Evolutionary conservation across 1,284 basidiomycete genomes (phyloP), one percentile per base, ranked within the genome.

Genomic region (Puccinia novopanici): DNA sequence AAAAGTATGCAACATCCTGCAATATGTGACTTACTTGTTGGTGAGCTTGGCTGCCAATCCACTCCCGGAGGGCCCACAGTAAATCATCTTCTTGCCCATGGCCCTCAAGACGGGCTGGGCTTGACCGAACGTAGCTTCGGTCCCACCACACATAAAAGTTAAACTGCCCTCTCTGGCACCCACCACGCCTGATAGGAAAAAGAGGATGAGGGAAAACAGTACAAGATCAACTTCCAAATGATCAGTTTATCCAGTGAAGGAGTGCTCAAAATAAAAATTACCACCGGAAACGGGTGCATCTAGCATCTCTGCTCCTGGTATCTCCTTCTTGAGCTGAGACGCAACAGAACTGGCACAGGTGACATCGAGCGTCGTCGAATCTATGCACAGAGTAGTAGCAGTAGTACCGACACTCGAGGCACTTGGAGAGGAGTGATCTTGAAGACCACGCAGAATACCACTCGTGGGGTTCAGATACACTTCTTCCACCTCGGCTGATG

Each of bases 281-380:
- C 93, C 94, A 81, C 94, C 94, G 50, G 92, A 94, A 0, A 96
- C 94, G 19, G 94, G 94, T 1, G 94, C 93, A 85, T 96, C 94
- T 65, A 95, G 89, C 90, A 95, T 93, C 55, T 87, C 87, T 5
- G 90, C 92, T n/a, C 92, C 91, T 15, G n/a, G n/a, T n/a, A 40
- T 27, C n/a, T 22, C 76, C 19, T 57, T n/a, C 9, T n/a, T n/a
- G n/a, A 78, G 50, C 34, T 24, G 70, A 9, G 42, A 17, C 22
- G 88, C 86, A 34, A 84, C 83, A 54, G 87, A 86, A 3, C 93
- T 89, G 52, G 88, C 86, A 15, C 84, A 83, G 0, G 92, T 89
- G 5, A 93, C 90, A 40, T 89, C 86, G 63, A 94, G 88, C 0
- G 94, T 95, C 1, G 93, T 95, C 15, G 92, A 93, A 86, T 96